Conservation (phyloP, 1,139 yeast species). For the Debaryomyces udenii region DNA sequence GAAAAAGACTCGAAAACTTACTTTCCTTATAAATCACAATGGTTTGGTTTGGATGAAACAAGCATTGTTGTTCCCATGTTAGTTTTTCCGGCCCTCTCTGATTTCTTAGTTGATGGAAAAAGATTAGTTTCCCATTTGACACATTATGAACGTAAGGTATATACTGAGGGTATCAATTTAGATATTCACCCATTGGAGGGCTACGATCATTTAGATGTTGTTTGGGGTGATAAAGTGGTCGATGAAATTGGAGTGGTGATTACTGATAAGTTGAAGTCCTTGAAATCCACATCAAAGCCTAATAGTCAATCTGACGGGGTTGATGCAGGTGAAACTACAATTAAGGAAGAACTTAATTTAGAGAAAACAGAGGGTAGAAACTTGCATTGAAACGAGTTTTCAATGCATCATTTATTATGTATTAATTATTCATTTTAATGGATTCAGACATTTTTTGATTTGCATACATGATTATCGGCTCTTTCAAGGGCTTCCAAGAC, state of each 20-base stretch:
- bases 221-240: constrained; percentile 57
- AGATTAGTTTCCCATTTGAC: constrained; percentile 56
- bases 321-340: background rate
- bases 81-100: constrained; percentile 64
- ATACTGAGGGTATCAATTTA: constrained; percentile 41
- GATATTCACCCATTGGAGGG: constrained; percentile 42
- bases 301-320: background rate
- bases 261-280: constrained; percentile 13
- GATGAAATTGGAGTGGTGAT: constrained; percentile 32
- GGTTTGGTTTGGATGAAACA: constrained; percentile 51
- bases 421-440: background rate
- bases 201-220: constrained; percentile 58
- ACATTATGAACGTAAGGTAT: constrained; percentile 47
- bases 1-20: constrained; percentile 54
- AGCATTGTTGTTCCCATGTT: constrained; percentile 53
- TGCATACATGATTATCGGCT: constrained; percentile 17
- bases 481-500: constrained; percentile 43
- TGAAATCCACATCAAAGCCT: background rate
- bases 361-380: too few relatives aligned
- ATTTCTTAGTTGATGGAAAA: constrained; percentile 67
- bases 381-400: too few relatives aligned
- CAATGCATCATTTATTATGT: too few relatives aligned
- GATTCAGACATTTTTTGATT: too few relatives aligned
- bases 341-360: too few relatives aligned
- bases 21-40: constrained; percentile 50